These are phyloP conservation scores for Panicum virgatum DNA, from an alignment of 202 grass and related monocot species.

Conservation along the genomic window DNA sequence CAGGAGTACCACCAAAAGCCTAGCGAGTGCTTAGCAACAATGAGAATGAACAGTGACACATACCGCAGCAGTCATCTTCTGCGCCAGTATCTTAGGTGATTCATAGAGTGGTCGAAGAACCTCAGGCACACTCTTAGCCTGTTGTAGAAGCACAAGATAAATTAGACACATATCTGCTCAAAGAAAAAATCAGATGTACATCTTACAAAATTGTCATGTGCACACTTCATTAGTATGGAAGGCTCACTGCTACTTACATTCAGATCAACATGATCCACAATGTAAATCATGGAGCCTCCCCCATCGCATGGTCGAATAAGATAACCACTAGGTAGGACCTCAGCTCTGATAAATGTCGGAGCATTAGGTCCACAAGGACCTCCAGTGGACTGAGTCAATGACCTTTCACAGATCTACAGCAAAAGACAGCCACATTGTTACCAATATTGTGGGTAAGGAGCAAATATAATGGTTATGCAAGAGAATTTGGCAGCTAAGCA, in stretches of 20 bases:
- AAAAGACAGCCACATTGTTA: conserved; percentile 1
- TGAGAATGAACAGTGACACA: conserved; percentile 18
- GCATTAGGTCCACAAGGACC: conserved; percentile 75
- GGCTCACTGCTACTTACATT: conserved; percentile 61
- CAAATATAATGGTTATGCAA: not conserved
- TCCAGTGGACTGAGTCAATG: conserved; percentile 82
- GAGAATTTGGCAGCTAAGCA: not conserved
- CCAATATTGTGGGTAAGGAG: not conserved
- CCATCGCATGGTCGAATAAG: conserved; percentile 95
- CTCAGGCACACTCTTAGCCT: conserved; percentile 94
- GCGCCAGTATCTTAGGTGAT: conserved; percentile 88
- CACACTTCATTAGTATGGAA: conserved; percentile 1
- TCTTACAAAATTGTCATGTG: not conserved
- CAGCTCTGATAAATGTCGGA: conserved; percentile 84
- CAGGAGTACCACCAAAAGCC: not conserved
- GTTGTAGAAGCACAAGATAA: not conserved
- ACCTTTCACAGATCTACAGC: conserved; percentile 92
- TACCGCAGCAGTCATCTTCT: conserved; percentile 94
- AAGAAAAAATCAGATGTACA: not conserved
- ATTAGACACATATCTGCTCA: not conserved
- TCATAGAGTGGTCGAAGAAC: conserved; percentile 89
- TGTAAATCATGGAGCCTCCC: conserved; percentile 98
- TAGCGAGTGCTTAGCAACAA: not conserved
- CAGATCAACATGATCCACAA: conserved; percentile 98
- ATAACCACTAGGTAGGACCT: conserved; percentile 92